These are phyloP conservation scores for Backusella liffmaniae DNA, from an alignment of 192 early-diverging fungal genomes.

Conservation along the genomic window DNA sequence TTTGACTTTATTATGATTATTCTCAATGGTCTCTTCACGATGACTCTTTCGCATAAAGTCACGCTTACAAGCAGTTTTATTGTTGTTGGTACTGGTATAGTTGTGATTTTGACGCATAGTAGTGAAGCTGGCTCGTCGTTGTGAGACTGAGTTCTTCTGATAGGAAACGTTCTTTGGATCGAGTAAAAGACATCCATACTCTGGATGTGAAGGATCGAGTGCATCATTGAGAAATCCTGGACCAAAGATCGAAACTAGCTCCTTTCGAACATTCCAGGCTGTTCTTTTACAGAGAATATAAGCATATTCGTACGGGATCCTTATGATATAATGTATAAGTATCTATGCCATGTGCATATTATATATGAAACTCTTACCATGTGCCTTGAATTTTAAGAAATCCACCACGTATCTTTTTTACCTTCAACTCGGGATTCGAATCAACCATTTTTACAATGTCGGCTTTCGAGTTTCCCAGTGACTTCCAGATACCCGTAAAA, in stretches of 20 bases:
- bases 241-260: constrained; percentile 43
- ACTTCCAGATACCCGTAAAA: constrained; percentile 63
- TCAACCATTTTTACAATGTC: constrained; percentile 64
- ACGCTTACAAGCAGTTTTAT: constrained; percentile 14
- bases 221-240: constrained; percentile 33
- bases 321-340: background rate
- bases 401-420: constrained; percentile 60
- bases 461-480: constrained; percentile 55
- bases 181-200: constrained; percentile 32
- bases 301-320: constrained; percentile 42
- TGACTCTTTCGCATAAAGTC: constrained; percentile 19
- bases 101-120: constrained; percentile 24
- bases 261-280: constrained; percentile 38
- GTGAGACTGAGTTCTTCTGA: background rate
- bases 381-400: constrained; percentile 63
- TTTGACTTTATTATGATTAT: background rate
- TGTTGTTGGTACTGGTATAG: background rate
- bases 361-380: constrained; percentile 32
- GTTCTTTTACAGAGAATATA: constrained; percentile 40
- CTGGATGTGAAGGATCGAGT: constrained; percentile 30
- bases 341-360: background rate
- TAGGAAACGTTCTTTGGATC: constrained; percentile 20
- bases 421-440: constrained; percentile 56
- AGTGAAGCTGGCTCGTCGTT: constrained; percentile 8
- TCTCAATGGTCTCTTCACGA: background rate